Evolutionary conservation across 768 basidiomycete species (phyloP).

Genomic region (Serendipita sp.): DNA sequence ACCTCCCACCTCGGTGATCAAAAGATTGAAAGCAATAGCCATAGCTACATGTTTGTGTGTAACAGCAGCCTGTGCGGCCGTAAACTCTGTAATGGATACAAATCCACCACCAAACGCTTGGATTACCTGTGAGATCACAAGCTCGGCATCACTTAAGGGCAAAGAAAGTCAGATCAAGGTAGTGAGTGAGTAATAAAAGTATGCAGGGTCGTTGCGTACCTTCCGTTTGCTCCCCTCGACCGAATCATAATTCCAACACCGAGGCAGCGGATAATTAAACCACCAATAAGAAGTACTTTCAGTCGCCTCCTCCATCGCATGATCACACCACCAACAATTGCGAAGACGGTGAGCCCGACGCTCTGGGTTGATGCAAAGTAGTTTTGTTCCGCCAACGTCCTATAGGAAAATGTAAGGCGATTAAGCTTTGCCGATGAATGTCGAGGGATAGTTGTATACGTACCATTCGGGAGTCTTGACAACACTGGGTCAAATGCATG

Average conservation of each 20-base stretch:
- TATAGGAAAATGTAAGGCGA: slow-evolving; percentile 3
- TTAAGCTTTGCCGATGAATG: slow-evolving; percentile 21
- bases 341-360: slow-evolving; percentile 45
- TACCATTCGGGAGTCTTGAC: slow-evolving; percentile 8
- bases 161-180: neutral
- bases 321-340: slow-evolving; percentile 38
- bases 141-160: slow-evolving; percentile 16
- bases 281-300: slow-evolving; percentile 39
- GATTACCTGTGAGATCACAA: slow-evolving; percentile 52
- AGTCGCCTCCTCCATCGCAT: slow-evolving; percentile 39
- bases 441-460: slow-evolving; percentile 20
- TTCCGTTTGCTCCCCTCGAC: slow-evolving; percentile 42
- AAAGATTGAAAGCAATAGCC: slow-evolving; percentile 47
- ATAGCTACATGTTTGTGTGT: slow-evolving; percentile 49
- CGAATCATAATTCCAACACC: slow-evolving; percentile 57
- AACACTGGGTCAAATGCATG: slow-evolving; percentile 4
- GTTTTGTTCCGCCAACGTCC: slow-evolving; percentile 31
- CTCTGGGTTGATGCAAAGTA: slow-evolving; percentile 51
- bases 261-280: slow-evolving; percentile 42
- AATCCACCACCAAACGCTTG: slow-evolving; percentile 65
- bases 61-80: slow-evolving; percentile 50
- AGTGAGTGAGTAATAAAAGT: too few relatives aligned
- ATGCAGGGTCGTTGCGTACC: neutral
- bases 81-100: slow-evolving; percentile 38
- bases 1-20: slow-evolving; percentile 53